Conservation (phyloP, 2,329 filamentous ascomycete genomes). For the Acarospora socialis region DNA sequence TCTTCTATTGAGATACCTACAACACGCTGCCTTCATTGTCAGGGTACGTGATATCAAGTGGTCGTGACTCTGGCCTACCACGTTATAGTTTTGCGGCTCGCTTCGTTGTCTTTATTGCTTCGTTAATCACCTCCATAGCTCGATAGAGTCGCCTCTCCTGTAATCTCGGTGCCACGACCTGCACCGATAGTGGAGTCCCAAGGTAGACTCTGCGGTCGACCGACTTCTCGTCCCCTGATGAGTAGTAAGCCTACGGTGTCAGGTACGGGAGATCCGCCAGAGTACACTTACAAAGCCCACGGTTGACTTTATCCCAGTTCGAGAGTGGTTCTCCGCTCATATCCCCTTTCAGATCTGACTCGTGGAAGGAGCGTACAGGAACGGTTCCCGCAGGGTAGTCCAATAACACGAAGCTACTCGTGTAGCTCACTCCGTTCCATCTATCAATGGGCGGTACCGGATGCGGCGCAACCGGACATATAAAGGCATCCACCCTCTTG, state of each 20-base stretch:
- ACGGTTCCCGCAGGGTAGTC: slow-evolving; percentile 47
- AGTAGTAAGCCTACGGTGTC: neutral
- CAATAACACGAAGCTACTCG: slow-evolving; percentile 44
- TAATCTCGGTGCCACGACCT: slow-evolving; percentile 41
- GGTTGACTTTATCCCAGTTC: slow-evolving; percentile 47
- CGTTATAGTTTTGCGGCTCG: no score
- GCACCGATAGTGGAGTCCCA: slow-evolving; percentile 39
- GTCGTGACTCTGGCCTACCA: no score
- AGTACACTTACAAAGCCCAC: slow-evolving; percentile 37
- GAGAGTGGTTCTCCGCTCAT: slow-evolving; percentile 29
- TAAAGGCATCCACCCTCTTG: slow-evolving; percentile 43
- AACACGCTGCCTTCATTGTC: no score
- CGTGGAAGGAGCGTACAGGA: slow-evolving; percentile 37
- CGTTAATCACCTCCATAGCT: slow-evolving; percentile 40
- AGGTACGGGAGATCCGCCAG: neutral
- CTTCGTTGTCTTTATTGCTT: slow-evolving; percentile 28
- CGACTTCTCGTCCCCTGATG: slow-evolving; percentile 31
- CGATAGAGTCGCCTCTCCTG: slow-evolving; percentile 39
- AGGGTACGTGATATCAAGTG: no score
- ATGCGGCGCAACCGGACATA: slow-evolving; percentile 50
- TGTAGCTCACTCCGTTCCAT: slow-evolving; percentile 50
- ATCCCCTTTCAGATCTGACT: slow-evolving; percentile 37
- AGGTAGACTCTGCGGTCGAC: slow-evolving; percentile 41
- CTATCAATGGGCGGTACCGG: slow-evolving; percentile 47
- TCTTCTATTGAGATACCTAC: no score